Evolutionary conservation across 2,329 filamentous ascomycete species (phyloP).

Genomic region (Amesomyces nigricolor): DNA sequence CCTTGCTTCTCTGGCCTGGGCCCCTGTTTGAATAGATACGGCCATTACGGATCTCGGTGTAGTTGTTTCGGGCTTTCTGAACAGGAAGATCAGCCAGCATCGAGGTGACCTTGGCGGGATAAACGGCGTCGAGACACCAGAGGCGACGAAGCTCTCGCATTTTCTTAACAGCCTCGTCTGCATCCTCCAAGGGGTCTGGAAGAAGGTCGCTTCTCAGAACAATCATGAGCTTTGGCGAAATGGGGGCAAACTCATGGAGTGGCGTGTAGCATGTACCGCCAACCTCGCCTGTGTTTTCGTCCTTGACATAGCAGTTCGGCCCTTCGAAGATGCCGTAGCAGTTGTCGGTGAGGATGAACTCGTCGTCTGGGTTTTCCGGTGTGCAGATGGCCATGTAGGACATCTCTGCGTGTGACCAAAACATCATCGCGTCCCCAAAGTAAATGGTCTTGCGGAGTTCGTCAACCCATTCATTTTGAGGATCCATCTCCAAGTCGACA

Average conservation of each 20-base stretch:
- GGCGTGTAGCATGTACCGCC: constrained; percentile 9
- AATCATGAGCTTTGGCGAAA: constrained; percentile 28
- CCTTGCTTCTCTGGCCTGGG: constrained; percentile 16
- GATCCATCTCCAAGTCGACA: constrained; percentile 26
- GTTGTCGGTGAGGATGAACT: constrained; percentile 23
- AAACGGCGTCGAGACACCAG: constrained; percentile 5
- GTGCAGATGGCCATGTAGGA: constrained; percentile 29
- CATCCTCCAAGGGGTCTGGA: constrained; percentile 25
- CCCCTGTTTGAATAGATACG: constrained; percentile 1
- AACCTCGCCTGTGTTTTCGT: constrained; percentile 16
- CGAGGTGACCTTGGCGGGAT: constrained; percentile 16
- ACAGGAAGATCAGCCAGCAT: constrained; percentile 29
- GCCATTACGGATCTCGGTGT: constrained; percentile 25
- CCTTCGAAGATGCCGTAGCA: constrained; percentile 28
- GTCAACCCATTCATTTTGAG: constrained; percentile 18
- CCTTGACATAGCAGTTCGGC: constrained; percentile 14
- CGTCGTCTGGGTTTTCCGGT: constrained; percentile 18
- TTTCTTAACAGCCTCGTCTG: constrained; percentile 4
- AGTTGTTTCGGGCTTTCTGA: constrained; percentile 27
- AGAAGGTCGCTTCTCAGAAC: constrained; percentile 23
- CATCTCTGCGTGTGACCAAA: constrained; percentile 21
- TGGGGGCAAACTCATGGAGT: constrained; percentile 27
- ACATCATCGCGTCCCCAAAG: constrained; percentile 24
- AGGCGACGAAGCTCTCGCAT: not conserved
- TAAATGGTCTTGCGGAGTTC: constrained; percentile 26